phyloP scores from a whole-genome alignment of 2,329 filamentous ascomycete species.

The Nectriaceae sp. region DNA sequence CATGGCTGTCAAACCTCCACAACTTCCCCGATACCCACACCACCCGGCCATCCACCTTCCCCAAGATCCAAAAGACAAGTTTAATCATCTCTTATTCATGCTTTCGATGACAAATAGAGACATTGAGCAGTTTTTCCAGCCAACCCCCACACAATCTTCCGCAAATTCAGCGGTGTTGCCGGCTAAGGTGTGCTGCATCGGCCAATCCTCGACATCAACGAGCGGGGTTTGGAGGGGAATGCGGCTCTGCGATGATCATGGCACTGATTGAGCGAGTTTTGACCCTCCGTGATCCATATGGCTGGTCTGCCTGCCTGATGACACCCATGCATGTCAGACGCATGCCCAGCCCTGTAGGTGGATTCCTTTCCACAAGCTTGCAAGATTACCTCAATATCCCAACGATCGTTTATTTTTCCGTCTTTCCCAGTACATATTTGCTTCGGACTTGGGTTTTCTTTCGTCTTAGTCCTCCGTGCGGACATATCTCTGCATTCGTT shows the following conservation, averaged over 20 bases:
- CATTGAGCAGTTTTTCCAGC: too few relatives aligned
- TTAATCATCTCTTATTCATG: background rate
- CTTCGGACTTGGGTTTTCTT: background rate
- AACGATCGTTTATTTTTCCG: too few relatives aligned
- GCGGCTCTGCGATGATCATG: conserved; percentile 8
- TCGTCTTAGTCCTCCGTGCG: background rate
- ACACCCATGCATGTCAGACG: conserved; percentile 14
- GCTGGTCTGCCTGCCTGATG: conserved; percentile 12
- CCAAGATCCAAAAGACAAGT: background rate
- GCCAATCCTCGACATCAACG: background rate
- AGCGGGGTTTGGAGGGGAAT: conserved; percentile 1
- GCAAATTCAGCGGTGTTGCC: too few relatives aligned
- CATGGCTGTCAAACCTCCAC: too few relatives aligned
- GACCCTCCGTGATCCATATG: background rate
- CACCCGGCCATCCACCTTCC: background rate
- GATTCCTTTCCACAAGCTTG: background rate
- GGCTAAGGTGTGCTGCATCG: too few relatives aligned
- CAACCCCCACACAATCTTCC: too few relatives aligned
- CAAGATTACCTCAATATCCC: background rate
- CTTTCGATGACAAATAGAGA: too few relatives aligned
- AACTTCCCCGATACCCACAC: too few relatives aligned
- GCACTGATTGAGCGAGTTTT: conserved; percentile 1
- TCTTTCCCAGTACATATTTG: background rate
- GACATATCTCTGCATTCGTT: background rate
- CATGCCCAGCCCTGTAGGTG: conserved; percentile 1